Conservation (phyloP, 2,329 filamentous ascomycete genomes). For the Xylariaceae sp. region DNA sequence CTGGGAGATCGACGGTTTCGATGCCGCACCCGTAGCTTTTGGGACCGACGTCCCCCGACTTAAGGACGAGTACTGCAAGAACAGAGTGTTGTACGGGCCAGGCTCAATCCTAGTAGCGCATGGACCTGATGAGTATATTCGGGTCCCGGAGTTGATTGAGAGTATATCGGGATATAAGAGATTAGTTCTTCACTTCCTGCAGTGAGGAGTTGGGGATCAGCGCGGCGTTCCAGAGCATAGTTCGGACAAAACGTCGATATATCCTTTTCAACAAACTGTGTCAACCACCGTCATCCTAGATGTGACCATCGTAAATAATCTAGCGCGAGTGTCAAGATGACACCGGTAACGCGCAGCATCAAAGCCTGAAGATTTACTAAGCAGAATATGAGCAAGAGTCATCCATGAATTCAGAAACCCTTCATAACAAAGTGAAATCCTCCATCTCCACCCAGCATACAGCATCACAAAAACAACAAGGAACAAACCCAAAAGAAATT, state of each 20-base stretch:
- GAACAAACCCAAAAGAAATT: not conserved
- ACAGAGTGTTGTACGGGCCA: constrained; percentile 38
- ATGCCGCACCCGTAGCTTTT: constrained; percentile 36
- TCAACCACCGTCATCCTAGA: not conserved
- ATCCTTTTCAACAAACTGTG: not conserved
- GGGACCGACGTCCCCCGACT: constrained; percentile 39
- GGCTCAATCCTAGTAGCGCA: constrained; percentile 39
- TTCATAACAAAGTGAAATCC: not conserved
- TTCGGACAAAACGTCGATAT: not conserved
- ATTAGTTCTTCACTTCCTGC: constrained; percentile 19
- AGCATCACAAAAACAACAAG: not conserved
- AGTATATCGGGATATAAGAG: constrained; percentile 37
- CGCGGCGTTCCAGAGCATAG: not conserved
- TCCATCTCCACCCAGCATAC: not conserved
- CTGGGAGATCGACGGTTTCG: constrained; percentile 38
- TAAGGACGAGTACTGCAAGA: constrained; percentile 26
- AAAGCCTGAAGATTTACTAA: too few relatives aligned
- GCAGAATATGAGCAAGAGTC: not conserved
- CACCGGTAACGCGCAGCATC: too few relatives aligned
- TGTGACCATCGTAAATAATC: not conserved
- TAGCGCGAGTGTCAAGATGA: not conserved
- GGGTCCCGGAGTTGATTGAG: constrained; percentile 35
- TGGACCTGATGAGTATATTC: constrained; percentile 36
- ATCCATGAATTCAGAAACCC: not conserved
- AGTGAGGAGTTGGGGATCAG: not conserved